These are phyloP conservation scores for Alectoria sarmentosa DNA, from an alignment of 495 filamentous ascomycete genomes.

Conservation along the genomic window DNA sequence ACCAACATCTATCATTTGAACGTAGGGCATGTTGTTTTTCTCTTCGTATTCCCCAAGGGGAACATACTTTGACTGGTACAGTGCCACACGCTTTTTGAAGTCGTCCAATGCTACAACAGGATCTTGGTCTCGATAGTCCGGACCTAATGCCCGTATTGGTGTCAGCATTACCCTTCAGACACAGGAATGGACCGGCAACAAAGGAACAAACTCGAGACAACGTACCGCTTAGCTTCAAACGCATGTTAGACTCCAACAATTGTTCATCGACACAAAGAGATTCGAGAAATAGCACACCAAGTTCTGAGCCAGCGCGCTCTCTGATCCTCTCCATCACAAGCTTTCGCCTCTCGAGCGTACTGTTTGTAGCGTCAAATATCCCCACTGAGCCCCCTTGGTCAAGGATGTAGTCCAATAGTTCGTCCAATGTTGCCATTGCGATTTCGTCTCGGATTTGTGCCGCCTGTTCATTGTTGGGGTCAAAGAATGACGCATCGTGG, in stretches of 20 bases:
- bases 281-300: slow-evolving; percentile 91
- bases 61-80: slow-evolving; percentile 90
- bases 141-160: slow-evolving; percentile 49
- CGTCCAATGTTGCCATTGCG: slow-evolving; percentile 85
- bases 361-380: slow-evolving; percentile 97
- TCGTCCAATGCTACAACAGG: slow-evolving; percentile 74
- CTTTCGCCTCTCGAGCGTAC: slow-evolving; percentile 78
- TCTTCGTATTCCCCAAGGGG: slow-evolving; percentile 91
- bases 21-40: slow-evolving; percentile 78
- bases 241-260: slow-evolving; percentile 94
- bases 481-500: slow-evolving; percentile 90
- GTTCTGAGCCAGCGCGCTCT: slow-evolving; percentile 69
- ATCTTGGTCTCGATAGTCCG: slow-evolving; percentile 92
- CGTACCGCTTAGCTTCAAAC: slow-evolving; percentile 64
- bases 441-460: slow-evolving; percentile 82
- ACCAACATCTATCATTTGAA: slow-evolving; percentile 97
- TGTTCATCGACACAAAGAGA: slow-evolving; percentile 79
- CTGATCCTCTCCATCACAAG: slow-evolving; percentile 77
- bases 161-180: neutral
- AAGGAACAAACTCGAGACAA: neutral
- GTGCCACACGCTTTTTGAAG: slow-evolving; percentile 87
- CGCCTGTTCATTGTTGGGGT: slow-evolving; percentile 78
- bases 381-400: slow-evolving; percentile 81
- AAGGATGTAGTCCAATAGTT: slow-evolving; percentile 81
- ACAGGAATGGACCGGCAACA: neutral